phyloP scores from a whole-genome alignment of 768 basidiomycete genomes.

The Podaxis sp. region DNA sequence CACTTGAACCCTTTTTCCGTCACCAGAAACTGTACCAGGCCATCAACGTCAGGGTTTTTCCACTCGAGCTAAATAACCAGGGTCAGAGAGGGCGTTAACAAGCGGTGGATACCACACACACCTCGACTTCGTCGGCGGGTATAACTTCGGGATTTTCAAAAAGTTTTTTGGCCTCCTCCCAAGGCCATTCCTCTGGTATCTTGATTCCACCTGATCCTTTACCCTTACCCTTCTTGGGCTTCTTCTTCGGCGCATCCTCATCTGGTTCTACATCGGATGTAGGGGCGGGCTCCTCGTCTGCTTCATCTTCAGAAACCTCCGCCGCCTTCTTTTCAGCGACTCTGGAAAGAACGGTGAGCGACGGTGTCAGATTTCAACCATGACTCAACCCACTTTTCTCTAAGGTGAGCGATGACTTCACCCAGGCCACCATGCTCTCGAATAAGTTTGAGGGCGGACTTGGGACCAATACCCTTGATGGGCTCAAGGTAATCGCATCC shows the following conservation, averaged over 20 bases:
- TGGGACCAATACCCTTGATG: conserved; percentile 95
- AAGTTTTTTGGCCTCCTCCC: conserved; percentile 90
- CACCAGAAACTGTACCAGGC: conserved; percentile 91
- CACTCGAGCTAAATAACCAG: conserved; percentile 73
- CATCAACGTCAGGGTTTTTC: conserved; percentile 91
- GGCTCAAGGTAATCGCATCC: conserved; percentile 99
- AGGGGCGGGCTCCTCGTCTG: conserved; percentile 19
- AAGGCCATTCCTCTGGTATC: conserved; percentile 95
- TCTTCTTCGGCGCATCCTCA: conserved; percentile 35
- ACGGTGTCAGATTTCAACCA: neutral
- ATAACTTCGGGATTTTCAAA: conserved; percentile 90
- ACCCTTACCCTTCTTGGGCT: conserved; percentile 47
- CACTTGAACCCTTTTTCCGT: conserved; percentile 97
- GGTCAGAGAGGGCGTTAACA: neutral
- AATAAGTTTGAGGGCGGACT: conserved; percentile 90
- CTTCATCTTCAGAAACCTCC: conserved; percentile 31
- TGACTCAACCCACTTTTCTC: conserved; percentile 59
- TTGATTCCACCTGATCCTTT: conserved; percentile 77
- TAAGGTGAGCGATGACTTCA: conserved; percentile 73
- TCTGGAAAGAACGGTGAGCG: conserved; percentile 27
- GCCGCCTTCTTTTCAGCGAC: conserved; percentile 42
- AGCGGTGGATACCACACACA: conserved; percentile 46
- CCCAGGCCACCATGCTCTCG: conserved; percentile 76
- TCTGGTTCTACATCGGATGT: conserved; percentile 18
- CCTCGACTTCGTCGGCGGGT: conserved; percentile 84